These are phyloP conservation scores for Zygoascus flipseniorum DNA, from an alignment of 805 yeast genomes.

Conservation along the genomic window DNA sequence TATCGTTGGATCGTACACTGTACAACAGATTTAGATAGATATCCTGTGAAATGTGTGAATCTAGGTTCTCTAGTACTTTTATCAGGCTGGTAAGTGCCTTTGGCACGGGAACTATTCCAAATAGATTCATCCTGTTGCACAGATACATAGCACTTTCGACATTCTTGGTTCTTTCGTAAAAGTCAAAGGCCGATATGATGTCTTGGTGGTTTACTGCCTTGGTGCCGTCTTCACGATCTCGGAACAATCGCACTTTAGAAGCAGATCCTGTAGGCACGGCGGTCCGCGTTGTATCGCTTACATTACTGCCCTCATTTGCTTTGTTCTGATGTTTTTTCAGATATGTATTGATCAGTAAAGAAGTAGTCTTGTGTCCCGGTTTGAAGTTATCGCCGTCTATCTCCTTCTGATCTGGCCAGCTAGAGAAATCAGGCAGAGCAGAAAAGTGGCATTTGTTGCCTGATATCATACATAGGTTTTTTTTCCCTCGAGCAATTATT, in stretches of 20 bases:
- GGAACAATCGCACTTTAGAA: neutral
- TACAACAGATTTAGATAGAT: conserved; percentile 5
- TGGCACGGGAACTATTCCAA: conserved; percentile 1
- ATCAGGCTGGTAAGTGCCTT: neutral
- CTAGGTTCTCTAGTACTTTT: neutral
- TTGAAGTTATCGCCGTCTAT: neutral
- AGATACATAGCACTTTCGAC: conserved; percentile 1
- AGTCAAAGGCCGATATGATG: neutral
- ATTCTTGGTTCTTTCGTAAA: neutral
- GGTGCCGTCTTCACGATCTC: neutral
- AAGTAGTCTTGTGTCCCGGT: neutral
- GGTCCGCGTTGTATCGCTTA: neutral
- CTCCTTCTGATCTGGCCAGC: neutral
- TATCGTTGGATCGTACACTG: neutral
- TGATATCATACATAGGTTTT: too few species aligned
- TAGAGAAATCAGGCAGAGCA: neutral
- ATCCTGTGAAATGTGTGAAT: neutral
- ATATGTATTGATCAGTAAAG: neutral
- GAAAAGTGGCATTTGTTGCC: neutral
- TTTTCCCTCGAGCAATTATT: too few species aligned
- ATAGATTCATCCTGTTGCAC: conserved; percentile 2
- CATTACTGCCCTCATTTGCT: neutral
- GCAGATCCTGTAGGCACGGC: neutral
- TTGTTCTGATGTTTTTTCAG: neutral
- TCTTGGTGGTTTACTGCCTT: neutral